phyloP scores from a whole-genome alignment of 345 rosid genomes.

The Dipteronia sinensis region DNA sequence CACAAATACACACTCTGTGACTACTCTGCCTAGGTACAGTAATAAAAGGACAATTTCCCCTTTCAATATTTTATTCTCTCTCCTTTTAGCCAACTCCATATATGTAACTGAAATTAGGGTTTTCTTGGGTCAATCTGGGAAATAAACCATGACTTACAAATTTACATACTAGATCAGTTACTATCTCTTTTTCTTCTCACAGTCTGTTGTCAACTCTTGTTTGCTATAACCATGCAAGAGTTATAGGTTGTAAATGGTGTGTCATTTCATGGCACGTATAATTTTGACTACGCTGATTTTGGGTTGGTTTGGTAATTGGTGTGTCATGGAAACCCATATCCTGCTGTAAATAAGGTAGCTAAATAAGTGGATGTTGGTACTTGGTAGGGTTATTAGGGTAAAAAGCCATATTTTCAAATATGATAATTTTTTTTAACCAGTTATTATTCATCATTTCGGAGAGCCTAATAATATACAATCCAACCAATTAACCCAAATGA shows the following conservation, averaged over 20 bases:
- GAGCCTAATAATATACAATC: no score
- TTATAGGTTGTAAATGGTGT: background rate
- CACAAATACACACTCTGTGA: no score
- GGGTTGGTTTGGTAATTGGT: background rate
- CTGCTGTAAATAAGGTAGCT: no score
- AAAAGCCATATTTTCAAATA: background rate
- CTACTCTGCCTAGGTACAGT: no score
- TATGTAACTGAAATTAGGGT: background rate
- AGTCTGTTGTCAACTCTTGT: no score
- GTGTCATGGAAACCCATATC: background rate
- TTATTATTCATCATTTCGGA: no score
- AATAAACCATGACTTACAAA: no score
- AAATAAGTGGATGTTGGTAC: no score
- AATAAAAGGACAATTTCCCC: background rate
- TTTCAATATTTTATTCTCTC: background rate
- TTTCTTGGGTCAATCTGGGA: slow-evolving; percentile 19
- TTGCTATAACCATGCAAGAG: background rate
- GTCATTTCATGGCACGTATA: background rate
- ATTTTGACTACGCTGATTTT: background rate
- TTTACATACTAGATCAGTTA: no score
- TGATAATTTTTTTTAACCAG: no score
- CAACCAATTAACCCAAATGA: no score
- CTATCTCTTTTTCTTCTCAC: background rate
- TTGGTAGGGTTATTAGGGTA: background rate
- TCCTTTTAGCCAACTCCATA: no score